These are phyloP conservation scores for Trichosporon sp. DNA, from an alignment of 1,284 basidiomycete species.

Conservation along the genomic window DNA sequence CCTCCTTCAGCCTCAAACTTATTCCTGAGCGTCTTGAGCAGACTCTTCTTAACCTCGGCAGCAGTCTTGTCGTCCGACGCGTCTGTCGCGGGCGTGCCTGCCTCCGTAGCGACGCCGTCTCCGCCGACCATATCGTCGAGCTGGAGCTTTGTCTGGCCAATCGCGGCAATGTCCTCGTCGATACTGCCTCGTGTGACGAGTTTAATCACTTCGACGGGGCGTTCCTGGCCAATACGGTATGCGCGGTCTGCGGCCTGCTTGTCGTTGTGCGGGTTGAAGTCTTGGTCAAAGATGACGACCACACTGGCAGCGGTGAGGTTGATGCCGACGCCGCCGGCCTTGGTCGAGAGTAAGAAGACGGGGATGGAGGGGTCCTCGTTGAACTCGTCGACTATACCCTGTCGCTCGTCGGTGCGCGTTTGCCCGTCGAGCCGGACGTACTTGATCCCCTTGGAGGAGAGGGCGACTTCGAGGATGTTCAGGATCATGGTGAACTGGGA, in stretches of 20 bases:
- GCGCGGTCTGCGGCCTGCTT: constrained; percentile 95
- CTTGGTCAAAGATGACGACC: constrained; percentile 95
- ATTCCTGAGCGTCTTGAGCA: constrained; percentile 30
- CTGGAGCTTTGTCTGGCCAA: constrained; percentile 82
- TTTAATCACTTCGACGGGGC: constrained; percentile 62
- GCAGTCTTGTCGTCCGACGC: constrained; percentile 53
- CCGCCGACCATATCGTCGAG: constrained; percentile 88
- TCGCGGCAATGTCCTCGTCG: constrained; percentile 88
- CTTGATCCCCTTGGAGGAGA: constrained; percentile 68
- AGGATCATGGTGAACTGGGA: constrained; percentile 96
- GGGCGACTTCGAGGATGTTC: constrained; percentile 82
- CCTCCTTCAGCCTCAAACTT: constrained; percentile 23
- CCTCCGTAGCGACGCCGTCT: constrained; percentile 48
- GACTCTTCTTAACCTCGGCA: constrained; percentile 32
- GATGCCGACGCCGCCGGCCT: constrained; percentile 72
- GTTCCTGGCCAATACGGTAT: constrained; percentile 70
- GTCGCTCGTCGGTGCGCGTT: constrained; percentile 88
- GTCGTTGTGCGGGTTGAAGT: constrained; percentile 84
- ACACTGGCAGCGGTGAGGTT: constrained; percentile 88
- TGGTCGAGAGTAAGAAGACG: constrained; percentile 91
- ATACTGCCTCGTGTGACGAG: constrained; percentile 89
- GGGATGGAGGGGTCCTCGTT: constrained; percentile 87
- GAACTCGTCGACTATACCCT: constrained; percentile 91
- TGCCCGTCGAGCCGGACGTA: constrained; percentile 89
- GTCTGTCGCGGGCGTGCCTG: constrained; percentile 53